Percentiles rank a stretch among this genome's conserved stretches.
These are phyloP conservation scores for Cordyceps cicadae DNA, from an alignment of 2,329 filamentous ascomycete species.

Conservation along the genomic window DNA sequence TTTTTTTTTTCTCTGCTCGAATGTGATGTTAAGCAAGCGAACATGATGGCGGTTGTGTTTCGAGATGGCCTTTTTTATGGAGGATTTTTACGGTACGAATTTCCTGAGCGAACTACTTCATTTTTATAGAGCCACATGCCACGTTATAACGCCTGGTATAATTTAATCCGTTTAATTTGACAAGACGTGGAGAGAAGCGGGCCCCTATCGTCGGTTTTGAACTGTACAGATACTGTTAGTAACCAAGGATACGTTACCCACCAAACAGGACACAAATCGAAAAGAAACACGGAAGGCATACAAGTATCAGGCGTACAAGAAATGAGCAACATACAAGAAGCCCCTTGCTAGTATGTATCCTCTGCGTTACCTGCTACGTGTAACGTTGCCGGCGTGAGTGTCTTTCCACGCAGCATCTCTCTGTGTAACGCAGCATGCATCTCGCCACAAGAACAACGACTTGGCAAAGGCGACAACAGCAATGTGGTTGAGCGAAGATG, in stretches of 20 bases:
- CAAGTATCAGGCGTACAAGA: background rate
- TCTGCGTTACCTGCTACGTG: background rate
- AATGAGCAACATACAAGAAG: background rate
- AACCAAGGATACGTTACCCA: background rate
- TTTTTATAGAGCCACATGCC: background rate
- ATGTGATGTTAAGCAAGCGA: background rate
- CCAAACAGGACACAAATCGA: no score
- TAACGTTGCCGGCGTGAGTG: no score
- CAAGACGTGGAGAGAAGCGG: no score
- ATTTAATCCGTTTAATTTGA: background rate
- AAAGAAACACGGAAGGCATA: no score
- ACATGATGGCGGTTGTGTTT: background rate
- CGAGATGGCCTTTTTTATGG: background rate
- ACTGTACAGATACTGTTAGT: background rate
- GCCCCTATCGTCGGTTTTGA: no score
- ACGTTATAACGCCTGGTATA: background rate
- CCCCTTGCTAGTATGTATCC: background rate
- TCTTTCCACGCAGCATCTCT: no score
- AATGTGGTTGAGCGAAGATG: no score
- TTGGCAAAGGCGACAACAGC: no score
- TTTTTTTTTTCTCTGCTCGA: background rate
- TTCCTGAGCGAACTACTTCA: background rate
- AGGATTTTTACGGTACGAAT: background rate
- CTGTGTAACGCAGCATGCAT: no score
- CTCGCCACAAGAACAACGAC: no score